Base-by-base conservation (phyloP, 352 stramenopile genomes). In the Phytopythium mirpurense region DNA sequence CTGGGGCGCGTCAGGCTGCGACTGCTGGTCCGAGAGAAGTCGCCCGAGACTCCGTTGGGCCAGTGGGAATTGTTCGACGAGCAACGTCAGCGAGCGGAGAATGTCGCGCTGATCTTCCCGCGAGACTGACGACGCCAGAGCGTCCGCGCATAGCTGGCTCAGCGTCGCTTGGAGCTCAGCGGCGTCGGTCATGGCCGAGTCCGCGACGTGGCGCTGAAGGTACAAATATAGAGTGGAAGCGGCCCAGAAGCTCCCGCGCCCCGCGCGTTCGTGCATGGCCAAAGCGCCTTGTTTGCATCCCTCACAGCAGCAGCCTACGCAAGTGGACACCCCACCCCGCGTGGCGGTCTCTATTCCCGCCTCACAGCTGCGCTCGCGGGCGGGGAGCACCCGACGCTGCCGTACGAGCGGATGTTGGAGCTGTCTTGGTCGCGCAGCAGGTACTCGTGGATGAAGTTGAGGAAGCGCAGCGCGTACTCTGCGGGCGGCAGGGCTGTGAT, bases 391-490 rank as follows among this genome's bases (percentile, higher is more conserved):
- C 70, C 71, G n/a, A 90, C 78, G 38, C 78, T 89, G 37, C 80
- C 80, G 47, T 90, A 90, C 24, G 80, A 90, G 42, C 77, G 77
- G 41, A 80, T 68, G 31, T 75, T 74, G 3, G 74, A 70, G 43
- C 61, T 63, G 32, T 87, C 66, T 15, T 70, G 65, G 46, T 86
- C 80, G 54, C 77, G 78, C 26, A 94, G 65, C 54, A 94, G 56
- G 63, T 94, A 84, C 51, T 85, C 74, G 56, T 94, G 83, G 40
- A 94, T 88, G 26, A 94, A 94, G 31, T 78, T 86, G 23, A 94
- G 66, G 68, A 94, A 94, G 23, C 83, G 81, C 51, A 94, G 68
- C 9, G 81, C 83, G 47, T 94, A 94, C 63, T 94, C 83, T 5
- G 83, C 78, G 1, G 83, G 83, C 19, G 83, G 83, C 29, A 94